A percentile compares a stretch with the other conserved stretches of the same genome.
phyloP scores from a whole-genome alignment of 306 rosid species.

The Begonia masoniana region DNA sequence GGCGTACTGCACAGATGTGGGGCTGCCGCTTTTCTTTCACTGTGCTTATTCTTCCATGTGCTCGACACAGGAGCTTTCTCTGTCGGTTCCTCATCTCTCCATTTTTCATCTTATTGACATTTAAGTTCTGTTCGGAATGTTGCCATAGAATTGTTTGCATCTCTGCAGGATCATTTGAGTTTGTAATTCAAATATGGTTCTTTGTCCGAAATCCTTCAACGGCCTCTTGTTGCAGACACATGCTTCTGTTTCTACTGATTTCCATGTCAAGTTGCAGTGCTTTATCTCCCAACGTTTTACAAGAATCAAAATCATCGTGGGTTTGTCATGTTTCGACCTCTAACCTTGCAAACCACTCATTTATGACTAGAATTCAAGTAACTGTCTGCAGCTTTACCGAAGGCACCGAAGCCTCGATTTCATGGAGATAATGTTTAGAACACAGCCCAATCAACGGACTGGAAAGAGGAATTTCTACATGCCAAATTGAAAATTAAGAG shows the following conservation, averaged over 20 bases:
- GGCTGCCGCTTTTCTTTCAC: too few relatives aligned
- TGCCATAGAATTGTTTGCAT: not conserved
- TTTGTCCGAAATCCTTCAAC: conserved; percentile 61
- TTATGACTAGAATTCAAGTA: conserved; percentile 35
- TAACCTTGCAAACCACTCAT: conserved; percentile 41
- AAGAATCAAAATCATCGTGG: conserved; percentile 26
- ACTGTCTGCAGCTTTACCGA: conserved; percentile 53
- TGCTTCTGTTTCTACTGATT: conserved; percentile 64
- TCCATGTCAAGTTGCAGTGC: conserved; percentile 34
- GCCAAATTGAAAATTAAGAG: too few relatives aligned
- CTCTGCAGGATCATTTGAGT: conserved; percentile 14
- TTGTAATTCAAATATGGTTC: conserved; percentile 42
- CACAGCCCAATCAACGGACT: too few relatives aligned
- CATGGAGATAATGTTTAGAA: too few relatives aligned
- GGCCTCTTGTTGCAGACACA: conserved; percentile 78
- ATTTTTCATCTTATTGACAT: not conserved
- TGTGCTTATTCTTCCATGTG: not conserved
- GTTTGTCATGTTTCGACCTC: conserved; percentile 46
- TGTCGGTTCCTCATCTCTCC: not conserved
- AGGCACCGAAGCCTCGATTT: conserved; percentile 20
- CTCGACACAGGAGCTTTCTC: not conserved
- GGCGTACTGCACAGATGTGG: too few relatives aligned
- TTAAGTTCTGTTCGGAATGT: not conserved
- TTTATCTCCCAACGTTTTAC: conserved; percentile 9
- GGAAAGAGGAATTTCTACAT: too few relatives aligned